phyloP scores from a whole-genome alignment of 768 basidiomycete genomes.

The Amyloporia xantha region DNA sequence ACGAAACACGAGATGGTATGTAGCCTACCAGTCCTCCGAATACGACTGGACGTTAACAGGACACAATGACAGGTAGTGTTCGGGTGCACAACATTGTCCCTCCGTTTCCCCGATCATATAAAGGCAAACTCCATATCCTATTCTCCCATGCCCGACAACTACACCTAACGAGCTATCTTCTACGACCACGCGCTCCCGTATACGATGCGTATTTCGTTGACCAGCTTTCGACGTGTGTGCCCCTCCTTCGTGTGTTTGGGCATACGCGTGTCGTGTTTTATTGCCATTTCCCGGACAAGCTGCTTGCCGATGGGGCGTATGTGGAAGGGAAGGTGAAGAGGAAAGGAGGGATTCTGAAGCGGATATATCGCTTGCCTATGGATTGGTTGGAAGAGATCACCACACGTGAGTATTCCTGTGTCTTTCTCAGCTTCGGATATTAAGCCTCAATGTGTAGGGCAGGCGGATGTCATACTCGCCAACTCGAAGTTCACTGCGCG shows the following conservation, averaged over 20 bases:
- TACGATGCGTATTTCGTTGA: constrained; percentile 93
- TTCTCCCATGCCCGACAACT: constrained; percentile 87
- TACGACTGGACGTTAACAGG: neutral
- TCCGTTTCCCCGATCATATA: constrained; percentile 74
- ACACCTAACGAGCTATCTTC: constrained; percentile 66
- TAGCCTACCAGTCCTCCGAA: neutral
- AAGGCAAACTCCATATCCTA: constrained; percentile 81
- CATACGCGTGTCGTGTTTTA: constrained; percentile 90
- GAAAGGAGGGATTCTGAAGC: constrained; percentile 50
- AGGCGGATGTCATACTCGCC: constrained; percentile 85
- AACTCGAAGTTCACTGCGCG: constrained; percentile 89
- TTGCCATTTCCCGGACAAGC: constrained; percentile 96
- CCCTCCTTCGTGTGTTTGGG: constrained; percentile 62
- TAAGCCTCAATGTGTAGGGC: constrained; percentile 39
- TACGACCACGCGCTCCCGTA: constrained; percentile 38
- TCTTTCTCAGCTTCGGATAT: neutral
- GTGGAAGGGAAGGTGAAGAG: constrained; percentile 45
- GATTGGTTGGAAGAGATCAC: constrained; percentile 87
- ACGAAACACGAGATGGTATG: constrained; percentile 87
- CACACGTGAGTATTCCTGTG: constrained; percentile 51
- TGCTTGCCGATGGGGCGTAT: constrained; percentile 67
- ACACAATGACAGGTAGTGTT: constrained; percentile 56
- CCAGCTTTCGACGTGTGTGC: constrained; percentile 89
- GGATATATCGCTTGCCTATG: constrained; percentile 81
- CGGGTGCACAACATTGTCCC: constrained; percentile 64